Base-by-base conservation (phyloP, 2,329 filamentous ascomycete species). In the Cryphonectria carpinicola region DNA sequence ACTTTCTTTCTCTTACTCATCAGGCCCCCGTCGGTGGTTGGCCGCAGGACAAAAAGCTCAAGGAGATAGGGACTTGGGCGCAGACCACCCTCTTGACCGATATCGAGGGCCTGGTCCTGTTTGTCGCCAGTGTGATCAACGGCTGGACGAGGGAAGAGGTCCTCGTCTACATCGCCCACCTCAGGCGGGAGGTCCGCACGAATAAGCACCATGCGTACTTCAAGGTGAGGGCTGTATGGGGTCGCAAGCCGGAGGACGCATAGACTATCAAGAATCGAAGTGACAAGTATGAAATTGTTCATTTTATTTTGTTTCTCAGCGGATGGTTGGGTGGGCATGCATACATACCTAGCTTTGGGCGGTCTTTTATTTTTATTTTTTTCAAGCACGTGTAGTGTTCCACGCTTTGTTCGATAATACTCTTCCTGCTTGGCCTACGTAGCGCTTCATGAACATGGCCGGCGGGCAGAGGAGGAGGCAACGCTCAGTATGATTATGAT, bases 81-180 rank as follows among this genome's bases (percentile, higher is more conserved):
- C 67, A 72, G 62, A 60, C 65, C 32, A 65, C 70, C 32, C 54
- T 73, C 46, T 65, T 72, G 28, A 37, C 63, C 22, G 72, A 73
- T 22, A 71, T 70, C 6, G 72, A 73, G 68, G 70, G 72, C 17
- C 71, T 72, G 43, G 76, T 69, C 1, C 76, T 79, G 13, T 81
- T 77, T 49, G 78, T 82, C 66, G 77, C 76, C 0, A 77, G 81
- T 22, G 77, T 82, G 65, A 79, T 81, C 19, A 71, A 77, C 6
- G 79, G 79, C 0, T 82, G 81, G 81, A 75, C 76, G 0, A 76
- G 74, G 11, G 76, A 79, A 2, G 78, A 82, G 4, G 78, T 81
- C 0, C 72, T 77, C 0, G 71, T 78, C 4, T 82, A 80, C 65
- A 78, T 80, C 19, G 79, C 77, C 2, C 76, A 80, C 37, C 76